Base-by-base conservation (phyloP, 306 rosid species). In the Cicer judaicum region DNA sequence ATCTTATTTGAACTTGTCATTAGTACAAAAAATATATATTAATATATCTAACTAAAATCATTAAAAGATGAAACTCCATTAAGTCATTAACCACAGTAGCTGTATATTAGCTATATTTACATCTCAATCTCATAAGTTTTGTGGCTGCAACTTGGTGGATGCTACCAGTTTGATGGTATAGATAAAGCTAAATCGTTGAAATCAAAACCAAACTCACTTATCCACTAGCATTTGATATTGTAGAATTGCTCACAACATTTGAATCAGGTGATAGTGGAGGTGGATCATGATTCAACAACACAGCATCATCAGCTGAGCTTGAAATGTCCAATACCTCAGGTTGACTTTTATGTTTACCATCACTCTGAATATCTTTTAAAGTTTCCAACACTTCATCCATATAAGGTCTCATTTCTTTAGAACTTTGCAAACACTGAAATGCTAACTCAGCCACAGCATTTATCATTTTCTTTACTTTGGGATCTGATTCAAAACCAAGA, bases 381-480 rank as follows among this genome's bases (percentile, higher is more conserved):
- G 71, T 76, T 1, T 84, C 86, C 50, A 73, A 15, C 74, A 91
- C 94, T 65, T 84, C 87, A 24, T 3, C 52, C 98, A 91, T 93
- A 2, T 83, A 70, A 34, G 98, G 97, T 68, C 98, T 87, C 84
- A 77, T 38, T 1, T 89, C 96, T 52, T 84, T 91, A 43, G 79
- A 77, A 63, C 77, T 69, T 57, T 93, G 97, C 72, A 93, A 61
- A 70, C 98, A 93, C 80, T 66, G 90, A 82, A 86, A 93, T 1
- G 97, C 97, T 63, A 93, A 63, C 82, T 93, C 98, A 0, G 91
- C 97, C 15, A 86, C 90, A 1, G 87, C 89, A 77, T 73, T 85
- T 24, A 93, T 86, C 90, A 78, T 88, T 43, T 84, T 83, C 81
- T 62, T 78, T 15, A 82, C 87, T 64, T 68, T 85, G 5, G 10